Evolutionary conservation across 257 asterid species (phyloP), one percentile per base, ranked within the genome.

Genomic region (Rehmannia glutinosa): DNA sequence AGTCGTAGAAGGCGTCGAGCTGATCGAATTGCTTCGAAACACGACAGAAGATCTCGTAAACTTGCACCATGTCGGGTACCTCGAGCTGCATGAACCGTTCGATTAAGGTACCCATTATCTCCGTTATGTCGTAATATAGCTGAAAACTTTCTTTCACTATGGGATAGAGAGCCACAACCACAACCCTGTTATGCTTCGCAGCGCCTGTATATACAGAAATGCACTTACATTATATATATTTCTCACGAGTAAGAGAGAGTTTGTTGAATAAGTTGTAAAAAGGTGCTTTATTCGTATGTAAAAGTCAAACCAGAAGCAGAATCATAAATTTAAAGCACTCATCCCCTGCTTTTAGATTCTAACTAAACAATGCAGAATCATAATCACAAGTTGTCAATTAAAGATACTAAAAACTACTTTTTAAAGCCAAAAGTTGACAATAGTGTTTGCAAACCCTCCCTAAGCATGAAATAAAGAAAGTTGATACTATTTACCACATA

Each of bases 21-120:
- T 94, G 97, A 16, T 88, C 96, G 45, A 75, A 87, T 75, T 86
- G 97, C 81, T 82, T 88, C 0, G 95, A 76, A 17, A 82, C 62
- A 5, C 83, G 81, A n/a, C 73, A 71, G 78, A 94, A 87, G 64
- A 84, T 75, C 58, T 84, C 95, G 12, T 78, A 69, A 35, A 87
- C 95, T 39, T 65, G 83, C 0, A 75, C 77, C 73, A 96, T 86
- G 66, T 82, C 86, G 0, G 89, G 83, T 5, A 91, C 64, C 30
- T 89, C 86, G 17, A 94, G 89, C 85, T 87, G 91, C 87, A 85
- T 84, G 73, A 94, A 94, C 42, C 95, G 84, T 19, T 88, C 96
- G 10, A 87, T 78, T 69, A 91, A 65, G 12, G 74, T 62, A 5
- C 77, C 90, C 64, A 84, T 55, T 27, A 86, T 74, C 62, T 85